A percentile compares a stretch with the other conserved stretches of the same genome.
phyloP scores from a whole-genome alignment of 2,329 filamentous ascomycete genomes.

The Emergomyces orientalis region DNA sequence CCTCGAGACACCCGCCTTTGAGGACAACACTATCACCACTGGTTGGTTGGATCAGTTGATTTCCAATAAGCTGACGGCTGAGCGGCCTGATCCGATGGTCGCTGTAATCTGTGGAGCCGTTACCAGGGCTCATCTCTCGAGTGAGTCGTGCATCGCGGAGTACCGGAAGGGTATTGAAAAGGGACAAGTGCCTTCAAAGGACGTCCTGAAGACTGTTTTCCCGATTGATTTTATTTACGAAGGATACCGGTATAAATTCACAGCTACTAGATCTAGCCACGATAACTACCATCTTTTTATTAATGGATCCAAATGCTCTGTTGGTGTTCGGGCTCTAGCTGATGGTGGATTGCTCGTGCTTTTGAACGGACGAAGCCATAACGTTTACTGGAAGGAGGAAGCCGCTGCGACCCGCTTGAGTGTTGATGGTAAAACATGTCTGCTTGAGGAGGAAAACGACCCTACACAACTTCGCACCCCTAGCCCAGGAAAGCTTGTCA shows the following conservation, averaged over 20 bases:
- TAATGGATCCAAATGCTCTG: constrained; percentile 92
- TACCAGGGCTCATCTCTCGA: constrained; percentile 90
- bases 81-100: constrained; percentile 85
- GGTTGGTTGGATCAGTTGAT: constrained; percentile 99
- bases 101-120: constrained; percentile 94
- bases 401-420: constrained; percentile 90
- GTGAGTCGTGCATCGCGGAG: constrained; percentile 76
- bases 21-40: constrained; percentile 98
- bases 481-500: constrained; percentile 94
- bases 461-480: constrained; percentile 92
- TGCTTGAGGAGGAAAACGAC: constrained; percentile 98
- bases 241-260: constrained; percentile 94
- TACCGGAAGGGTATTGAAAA: constrained; percentile 87
- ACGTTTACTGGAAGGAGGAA: constrained; percentile 99
- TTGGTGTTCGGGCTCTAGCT: constrained; percentile 83
- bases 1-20: constrained; percentile 93
- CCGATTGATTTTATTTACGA: constrained; percentile 98
- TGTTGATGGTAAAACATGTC: constrained; percentile 94
- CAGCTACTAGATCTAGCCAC: constrained; percentile 78
- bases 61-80: constrained; percentile 91
- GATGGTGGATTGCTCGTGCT: constrained; percentile 90
- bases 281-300: constrained; percentile 98
- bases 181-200: constrained; percentile 93
- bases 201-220: constrained; percentile 96
- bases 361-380: constrained; percentile 87